Conservation (phyloP, 2,329 filamentous ascomycete species). For the Xylariales sp. region DNA sequence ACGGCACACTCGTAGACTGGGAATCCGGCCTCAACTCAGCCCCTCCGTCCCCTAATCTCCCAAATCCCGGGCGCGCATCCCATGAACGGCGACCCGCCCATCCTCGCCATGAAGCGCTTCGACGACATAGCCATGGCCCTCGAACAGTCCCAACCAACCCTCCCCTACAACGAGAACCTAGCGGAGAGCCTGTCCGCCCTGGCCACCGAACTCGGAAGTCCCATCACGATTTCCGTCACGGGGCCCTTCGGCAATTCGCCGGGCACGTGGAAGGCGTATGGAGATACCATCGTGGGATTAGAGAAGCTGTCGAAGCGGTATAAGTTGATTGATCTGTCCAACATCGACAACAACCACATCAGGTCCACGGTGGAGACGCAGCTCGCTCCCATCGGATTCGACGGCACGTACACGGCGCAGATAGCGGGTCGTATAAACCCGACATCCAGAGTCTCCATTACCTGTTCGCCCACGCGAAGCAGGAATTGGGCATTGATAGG, state of each 20-base stretch:
- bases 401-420: constrained; percentile 65
- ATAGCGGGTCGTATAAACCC: constrained; percentile 70
- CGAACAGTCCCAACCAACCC: constrained; percentile 48
- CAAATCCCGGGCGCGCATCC: constrained; percentile 27
- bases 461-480: constrained; percentile 48
- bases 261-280: constrained; percentile 51
- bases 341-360: constrained; percentile 31
- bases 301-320: constrained; percentile 42
- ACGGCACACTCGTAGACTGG: constrained; percentile 77
- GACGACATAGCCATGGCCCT: constrained; percentile 43
- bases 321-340: constrained; percentile 57
- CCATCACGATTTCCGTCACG: constrained; percentile 33
- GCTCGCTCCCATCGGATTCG: constrained; percentile 49
- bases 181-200: constrained; percentile 40
- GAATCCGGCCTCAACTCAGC: constrained; percentile 57
- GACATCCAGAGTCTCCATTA: constrained; percentile 60
- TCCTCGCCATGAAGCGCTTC: constrained; percentile 35
- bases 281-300: constrained; percentile 52
- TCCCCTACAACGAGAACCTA: constrained; percentile 58
- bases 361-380: constrained; percentile 22
- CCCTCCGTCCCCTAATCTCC: constrained; percentile 46
- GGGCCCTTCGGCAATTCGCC: constrained; percentile 47
- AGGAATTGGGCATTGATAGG: constrained; percentile 46
- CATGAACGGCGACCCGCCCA: constrained; percentile 31
- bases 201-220: constrained; percentile 37